Evolutionary conservation across 2,329 filamentous ascomycete species (phyloP).

Genomic region (Neonectria faginata): DNA sequence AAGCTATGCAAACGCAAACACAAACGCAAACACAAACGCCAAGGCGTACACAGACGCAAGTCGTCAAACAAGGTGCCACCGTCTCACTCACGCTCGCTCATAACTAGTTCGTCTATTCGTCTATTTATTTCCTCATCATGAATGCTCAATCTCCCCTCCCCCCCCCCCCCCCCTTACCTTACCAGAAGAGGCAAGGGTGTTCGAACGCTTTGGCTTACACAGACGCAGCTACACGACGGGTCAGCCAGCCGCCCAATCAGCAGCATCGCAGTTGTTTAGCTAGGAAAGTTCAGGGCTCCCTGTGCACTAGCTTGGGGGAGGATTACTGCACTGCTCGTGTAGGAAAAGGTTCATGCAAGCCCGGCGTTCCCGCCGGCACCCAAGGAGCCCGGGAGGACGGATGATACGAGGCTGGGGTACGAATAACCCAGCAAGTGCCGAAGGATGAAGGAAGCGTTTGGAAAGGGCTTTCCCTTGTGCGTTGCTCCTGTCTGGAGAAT

Average conservation of each 20-base stretch:
- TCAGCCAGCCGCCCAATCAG: not conserved
- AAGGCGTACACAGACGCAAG: not conserved
- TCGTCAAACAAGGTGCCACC: not conserved
- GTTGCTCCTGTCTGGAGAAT: not conserved
- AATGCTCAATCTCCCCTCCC: not conserved
- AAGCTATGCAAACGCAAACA: not conserved
- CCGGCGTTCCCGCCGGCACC: not conserved
- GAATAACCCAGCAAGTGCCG: not conserved
- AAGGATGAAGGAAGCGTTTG: not conserved
- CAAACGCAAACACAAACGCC: not conserved
- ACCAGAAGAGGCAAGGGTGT: not conserved
- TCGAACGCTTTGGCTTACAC: not conserved
- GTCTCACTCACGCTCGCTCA: not conserved
- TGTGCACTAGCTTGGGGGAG: not conserved
- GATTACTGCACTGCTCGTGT: not conserved
- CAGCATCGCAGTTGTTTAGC: not conserved
- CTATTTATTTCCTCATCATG: not conserved
- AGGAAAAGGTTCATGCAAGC: not conserved
- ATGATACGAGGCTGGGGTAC: not conserved
- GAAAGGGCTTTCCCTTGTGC: no score
- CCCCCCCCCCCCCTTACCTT: not conserved
- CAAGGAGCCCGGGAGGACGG: not conserved
- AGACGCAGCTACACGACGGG: not conserved
- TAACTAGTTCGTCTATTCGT: not conserved
- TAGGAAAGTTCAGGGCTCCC: not conserved